Percentiles rank a stretch among this genome's conserved stretches.
Evolutionary conservation across 108 stramenopile genomes (phyloP).

Genomic region (Skeletonema costatum): DNA sequence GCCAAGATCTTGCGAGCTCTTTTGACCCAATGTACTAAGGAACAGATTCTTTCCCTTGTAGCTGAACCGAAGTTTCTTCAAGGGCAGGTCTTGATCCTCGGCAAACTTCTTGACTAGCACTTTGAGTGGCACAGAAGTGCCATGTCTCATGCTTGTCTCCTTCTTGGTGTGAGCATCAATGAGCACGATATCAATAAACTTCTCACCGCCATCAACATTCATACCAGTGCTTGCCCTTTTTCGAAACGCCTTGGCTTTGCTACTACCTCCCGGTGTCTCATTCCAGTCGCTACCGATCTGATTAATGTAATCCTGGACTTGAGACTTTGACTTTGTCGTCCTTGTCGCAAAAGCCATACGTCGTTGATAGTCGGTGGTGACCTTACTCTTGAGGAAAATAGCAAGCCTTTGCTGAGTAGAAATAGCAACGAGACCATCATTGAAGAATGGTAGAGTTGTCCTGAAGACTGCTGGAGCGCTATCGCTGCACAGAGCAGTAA

Average conservation of each 20-base stretch:
- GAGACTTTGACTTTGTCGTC: conserved; percentile 9
- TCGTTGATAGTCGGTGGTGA: conserved; percentile 10
- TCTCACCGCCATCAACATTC: neutral
- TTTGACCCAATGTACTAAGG: conserved; percentile 24
- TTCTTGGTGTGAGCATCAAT: conserved; percentile 14
- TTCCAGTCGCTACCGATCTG: conserved; percentile 20
- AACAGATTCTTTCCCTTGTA: conserved; percentile 28
- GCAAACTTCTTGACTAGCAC: conserved; percentile 21
- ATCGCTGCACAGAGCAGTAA: neutral
- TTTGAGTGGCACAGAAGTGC: conserved; percentile 11
- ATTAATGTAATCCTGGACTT: conserved; percentile 17
- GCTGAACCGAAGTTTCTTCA: conserved; percentile 26
- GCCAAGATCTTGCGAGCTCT: conserved; percentile 16
- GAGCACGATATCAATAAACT: conserved; percentile 20
- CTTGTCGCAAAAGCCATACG: conserved; percentile 15
- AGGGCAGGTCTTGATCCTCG: conserved; percentile 6
- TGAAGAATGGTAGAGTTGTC: conserved; percentile 26
- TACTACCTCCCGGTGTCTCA: neutral
- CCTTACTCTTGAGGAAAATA: conserved; percentile 21
- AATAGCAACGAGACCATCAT: conserved; percentile 29
- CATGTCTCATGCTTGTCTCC: conserved; percentile 1
- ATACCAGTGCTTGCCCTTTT: conserved; percentile 4
- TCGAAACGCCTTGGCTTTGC: neutral
- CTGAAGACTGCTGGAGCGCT: conserved; percentile 3
- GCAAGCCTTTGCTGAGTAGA: conserved; percentile 7